Base-by-base conservation (phyloP, 345 rosid genomes). In the Draba incana region DNA sequence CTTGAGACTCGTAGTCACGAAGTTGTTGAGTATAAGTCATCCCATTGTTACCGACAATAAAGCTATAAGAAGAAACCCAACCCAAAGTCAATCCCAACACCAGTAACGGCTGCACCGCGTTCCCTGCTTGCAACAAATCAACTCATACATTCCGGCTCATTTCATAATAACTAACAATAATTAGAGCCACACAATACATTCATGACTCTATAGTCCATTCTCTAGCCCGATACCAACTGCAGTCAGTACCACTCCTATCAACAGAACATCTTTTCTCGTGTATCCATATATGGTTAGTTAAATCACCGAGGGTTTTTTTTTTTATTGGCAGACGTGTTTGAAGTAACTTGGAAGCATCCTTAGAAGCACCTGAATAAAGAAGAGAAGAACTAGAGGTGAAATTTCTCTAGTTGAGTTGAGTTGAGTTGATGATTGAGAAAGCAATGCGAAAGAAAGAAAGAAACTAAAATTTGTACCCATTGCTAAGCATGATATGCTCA, bases 71-170 rank as follows among this genome's bases (percentile, higher is more conserved):
- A 20, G 1, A 20, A 20, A 20, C 20, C 20, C 20, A 20, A 20
- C 98, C 61, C 90, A 63, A 5, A 92, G 90, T 20, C 55, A 93
- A 85, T 35, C 98, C 98, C 64, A 88, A 68, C 49, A 93, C 97
- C 70, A 90, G 8, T 41, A 93, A 79, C 77, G 90, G 75, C 75
- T 90, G 92, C 43, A 93, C 94, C 13, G 86, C 90, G 20, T 93
- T 93, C 68, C 98, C 96, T 96, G 20, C 96, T 79, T 87, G 92
- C 71, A 86, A 68, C 27, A 94, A 86, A 82, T 93, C 96, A 33
- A 90, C 87, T 70, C 97, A 97, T 57, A 72, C 83, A 76, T 78
- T 82, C 98, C 87, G 80, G 84, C 70, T 10, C 45, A 33, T 31
- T 69, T 9, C 68, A 76, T 31, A 10, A 57, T 8, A 56, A 53